Percentiles rank a stretch among this genome's conserved stretches.
Evolutionary conservation across 768 basidiomycete species (phyloP).

Genomic region (Podaxis sp.): DNA sequence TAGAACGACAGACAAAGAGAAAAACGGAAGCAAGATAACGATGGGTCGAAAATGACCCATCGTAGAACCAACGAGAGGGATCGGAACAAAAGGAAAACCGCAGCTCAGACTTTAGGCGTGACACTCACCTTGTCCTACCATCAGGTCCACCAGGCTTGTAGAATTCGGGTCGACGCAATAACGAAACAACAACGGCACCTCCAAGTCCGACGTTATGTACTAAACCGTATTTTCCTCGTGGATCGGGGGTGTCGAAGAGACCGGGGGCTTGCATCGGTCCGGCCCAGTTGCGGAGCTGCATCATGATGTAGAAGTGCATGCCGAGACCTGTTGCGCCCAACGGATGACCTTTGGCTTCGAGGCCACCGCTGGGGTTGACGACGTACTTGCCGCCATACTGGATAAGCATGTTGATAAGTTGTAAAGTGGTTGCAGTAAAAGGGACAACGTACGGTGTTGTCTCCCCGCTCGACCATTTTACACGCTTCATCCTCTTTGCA

Average conservation of each 20-base stretch:
- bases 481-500: slow-evolving; percentile 66
- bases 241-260: slow-evolving; percentile 59
- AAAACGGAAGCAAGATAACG: too few species aligned
- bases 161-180: slow-evolving; percentile 78
- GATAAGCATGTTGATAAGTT: background rate
- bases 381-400: slow-evolving; percentile 86
- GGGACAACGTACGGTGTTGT: slow-evolving; percentile 64
- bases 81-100: too few species aligned
- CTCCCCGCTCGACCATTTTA: slow-evolving; percentile 68
- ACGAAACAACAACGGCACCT: slow-evolving; percentile 73
- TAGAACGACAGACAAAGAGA: too few species aligned
- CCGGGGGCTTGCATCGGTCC: slow-evolving; percentile 82
- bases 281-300: slow-evolving; percentile 80
- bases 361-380: slow-evolving; percentile 80
- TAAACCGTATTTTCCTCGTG: slow-evolving; percentile 74
- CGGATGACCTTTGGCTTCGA: slow-evolving; percentile 89
- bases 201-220: slow-evolving; percentile 85
- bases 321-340: slow-evolving; percentile 80
- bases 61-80: too few species aligned
- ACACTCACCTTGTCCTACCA: slow-evolving; percentile 57
- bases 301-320: slow-evolving; percentile 86
- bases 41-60: too few species aligned
- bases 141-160: slow-evolving; percentile 64
- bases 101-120: too few species aligned
- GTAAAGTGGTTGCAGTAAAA: background rate